Base-by-base conservation (phyloP, 345 rosid species). In the Cardiospermum halicacabum region DNA sequence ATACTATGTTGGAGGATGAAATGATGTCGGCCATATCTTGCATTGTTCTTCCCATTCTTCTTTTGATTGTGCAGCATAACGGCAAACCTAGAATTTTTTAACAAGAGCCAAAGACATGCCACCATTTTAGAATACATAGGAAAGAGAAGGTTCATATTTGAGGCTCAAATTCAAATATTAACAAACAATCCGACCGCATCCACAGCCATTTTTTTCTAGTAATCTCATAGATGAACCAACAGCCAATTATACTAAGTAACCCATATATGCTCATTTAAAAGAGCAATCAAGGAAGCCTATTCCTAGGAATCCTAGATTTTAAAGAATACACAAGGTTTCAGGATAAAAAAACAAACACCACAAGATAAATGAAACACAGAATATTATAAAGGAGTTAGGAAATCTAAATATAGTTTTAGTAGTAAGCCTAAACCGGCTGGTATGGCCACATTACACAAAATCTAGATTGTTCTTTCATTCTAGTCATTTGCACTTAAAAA, bases 11-110 rank as follows among this genome's bases (percentile, higher is more conserved):
- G 90, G 97, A 0, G 97, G 97, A 77, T 93, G 98, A 75, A 67
- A 93, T 40, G 92, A 93, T 48, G 96, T 84, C 57, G 98, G 98
- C 98, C 98, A 89, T 19, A 86, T 63, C 84, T 86, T 89, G 87
- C 92, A 83, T 53, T 89, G 98, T 63, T 85, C 93, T 77, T 83
- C 90, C 96, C 97, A 92, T 71, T 86, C 87, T 71, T 88, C 96
- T 76, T 78, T 88, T 21, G 96, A 79, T 1, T 65, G 73, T 10
- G 98, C 96, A 71, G 90, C 89, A 81, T 78, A 73, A 77, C 82
- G 80, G 65, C 82, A 74, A 49, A 89, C 91, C 98, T 89, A 74
- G 26, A 51, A 26, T 16, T 55, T 28, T 65, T 22, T 58, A 7
- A 47, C 40, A n/a, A 43, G 39, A 26, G 40, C 18, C 37, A 11